Conservation (phyloP, 768 basidiomycete species). For the Boletus pseudopeckii region DNA sequence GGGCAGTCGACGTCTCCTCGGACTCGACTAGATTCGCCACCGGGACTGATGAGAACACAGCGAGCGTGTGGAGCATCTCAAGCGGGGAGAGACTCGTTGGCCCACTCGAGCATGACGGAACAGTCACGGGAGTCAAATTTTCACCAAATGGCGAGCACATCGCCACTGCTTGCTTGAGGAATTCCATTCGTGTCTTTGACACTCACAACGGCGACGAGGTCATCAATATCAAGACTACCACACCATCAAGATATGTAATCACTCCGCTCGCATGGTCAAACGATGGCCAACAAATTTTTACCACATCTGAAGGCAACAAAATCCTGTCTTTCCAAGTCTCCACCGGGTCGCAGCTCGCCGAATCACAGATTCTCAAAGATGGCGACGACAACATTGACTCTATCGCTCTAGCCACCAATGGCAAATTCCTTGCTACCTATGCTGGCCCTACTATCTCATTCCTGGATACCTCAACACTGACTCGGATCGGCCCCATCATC, state of each 20-base stretch:
- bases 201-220: too few relatives aligned
- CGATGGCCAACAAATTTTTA: not conserved
- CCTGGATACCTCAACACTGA: not conserved
- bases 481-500: not conserved
- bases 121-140: not conserved
- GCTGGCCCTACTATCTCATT: not conserved
- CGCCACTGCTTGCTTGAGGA: too few relatives aligned
- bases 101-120: not conserved
- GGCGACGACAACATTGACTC: not conserved
- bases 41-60: too few relatives aligned
- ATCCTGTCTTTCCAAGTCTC: not conserved
- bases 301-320: not conserved
- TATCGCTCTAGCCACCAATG: not conserved
- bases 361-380: too few relatives aligned
- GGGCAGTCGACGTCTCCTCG: too few relatives aligned
- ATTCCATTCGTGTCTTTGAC: too few relatives aligned
- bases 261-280: not conserved
- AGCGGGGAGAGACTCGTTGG: not conserved
- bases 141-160: too few relatives aligned
- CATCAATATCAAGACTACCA: too few relatives aligned
- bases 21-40: too few relatives aligned
- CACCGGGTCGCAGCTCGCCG: not conserved
- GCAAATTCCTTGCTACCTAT: not conserved
- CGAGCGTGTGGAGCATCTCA: too few relatives aligned
- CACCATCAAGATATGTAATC: too few relatives aligned